Base-by-base conservation (phyloP, 345 rosid genomes). In the Rhodamnia argentea region DNA sequence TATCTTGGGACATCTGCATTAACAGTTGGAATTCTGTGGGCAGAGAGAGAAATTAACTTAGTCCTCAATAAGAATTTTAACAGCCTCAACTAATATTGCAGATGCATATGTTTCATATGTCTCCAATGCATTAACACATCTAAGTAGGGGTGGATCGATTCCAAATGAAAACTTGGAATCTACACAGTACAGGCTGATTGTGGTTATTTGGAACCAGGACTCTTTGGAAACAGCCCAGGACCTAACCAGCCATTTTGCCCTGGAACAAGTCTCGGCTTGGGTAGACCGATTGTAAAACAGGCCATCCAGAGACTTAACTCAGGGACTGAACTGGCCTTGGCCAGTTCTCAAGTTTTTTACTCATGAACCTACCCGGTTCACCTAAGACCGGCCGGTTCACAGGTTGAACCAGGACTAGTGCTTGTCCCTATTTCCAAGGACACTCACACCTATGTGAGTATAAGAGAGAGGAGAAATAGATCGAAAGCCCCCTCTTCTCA, bases 21-120 rank as follows among this genome's bases (percentile, higher is more conserved):
- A 82, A 51, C 86, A 51, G 92, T 91, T 3, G 95, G 96, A 90
- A 97, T 94, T 85, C 99, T 97, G 93, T 75, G 70, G 84, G 82
- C 50, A 85, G 13, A 56, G 27, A 52, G 23, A 53, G 47, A 50
- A 54, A 53, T 13, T 47, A 58, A 86, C 54, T 64, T 15, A 70
- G 84, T 78, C 42, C 29, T 10, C 24, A 29, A 82, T 27, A 83
- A 83, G 42, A 26, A 70, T 9, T 37, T 37, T 37, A n/a, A 52
- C 60, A 1, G 47, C 23, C 11, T 47, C 52, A 24, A 51, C 9
- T 52, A 22, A 9, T 53, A 20, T n/a, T 83, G 78, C 78, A 53
- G 44, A 52, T 82, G 29, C 84, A 29, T 53, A 29, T 53, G 47
- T 51, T 29, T 51, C 32, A 82, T 50, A 82, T 47, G 56, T 29